Conservation (phyloP, 441 rosid genomes). For the Jatropha multifida region DNA sequence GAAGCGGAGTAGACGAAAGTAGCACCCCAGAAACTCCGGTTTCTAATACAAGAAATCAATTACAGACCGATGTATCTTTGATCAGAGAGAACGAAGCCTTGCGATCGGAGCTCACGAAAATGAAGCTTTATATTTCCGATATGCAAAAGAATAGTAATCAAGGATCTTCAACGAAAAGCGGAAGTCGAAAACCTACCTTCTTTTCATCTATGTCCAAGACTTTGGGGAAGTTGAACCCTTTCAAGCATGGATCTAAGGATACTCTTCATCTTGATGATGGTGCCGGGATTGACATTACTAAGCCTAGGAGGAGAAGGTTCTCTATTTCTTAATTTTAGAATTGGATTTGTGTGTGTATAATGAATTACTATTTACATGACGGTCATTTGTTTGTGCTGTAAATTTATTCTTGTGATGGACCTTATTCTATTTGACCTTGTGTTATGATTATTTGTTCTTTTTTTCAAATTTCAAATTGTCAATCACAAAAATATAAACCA, state of each 20-base stretch:
- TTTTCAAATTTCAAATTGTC: no score
- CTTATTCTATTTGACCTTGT: background rate
- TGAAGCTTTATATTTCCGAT: slow-evolving; percentile 71
- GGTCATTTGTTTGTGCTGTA: background rate
- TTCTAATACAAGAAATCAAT: slow-evolving; percentile 44
- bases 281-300: slow-evolving; percentile 51
- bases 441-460: background rate
- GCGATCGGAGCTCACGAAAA: slow-evolving; percentile 70
- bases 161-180: slow-evolving; percentile 28
- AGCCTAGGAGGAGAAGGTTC: slow-evolving; percentile 92
- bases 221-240: slow-evolving; percentile 81
- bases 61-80: slow-evolving; percentile 62
- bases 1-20: slow-evolving; percentile 52
- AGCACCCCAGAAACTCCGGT: slow-evolving; percentile 33
- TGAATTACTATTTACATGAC: background rate
- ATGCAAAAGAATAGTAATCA: slow-evolving; percentile 43
- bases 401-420: background rate
- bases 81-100: slow-evolving; percentile 79
- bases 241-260: slow-evolving; percentile 74
- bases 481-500: no score
- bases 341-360: background rate
- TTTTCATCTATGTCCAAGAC: slow-evolving; percentile 87
- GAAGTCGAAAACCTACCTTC: slow-evolving; percentile 40
- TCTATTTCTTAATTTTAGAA: slow-evolving; percentile 49
- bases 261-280: slow-evolving; percentile 62